Evolutionary conservation across 805 yeast genomes (phyloP).

Genomic region (Metschnikowia kunwiensis): DNA sequence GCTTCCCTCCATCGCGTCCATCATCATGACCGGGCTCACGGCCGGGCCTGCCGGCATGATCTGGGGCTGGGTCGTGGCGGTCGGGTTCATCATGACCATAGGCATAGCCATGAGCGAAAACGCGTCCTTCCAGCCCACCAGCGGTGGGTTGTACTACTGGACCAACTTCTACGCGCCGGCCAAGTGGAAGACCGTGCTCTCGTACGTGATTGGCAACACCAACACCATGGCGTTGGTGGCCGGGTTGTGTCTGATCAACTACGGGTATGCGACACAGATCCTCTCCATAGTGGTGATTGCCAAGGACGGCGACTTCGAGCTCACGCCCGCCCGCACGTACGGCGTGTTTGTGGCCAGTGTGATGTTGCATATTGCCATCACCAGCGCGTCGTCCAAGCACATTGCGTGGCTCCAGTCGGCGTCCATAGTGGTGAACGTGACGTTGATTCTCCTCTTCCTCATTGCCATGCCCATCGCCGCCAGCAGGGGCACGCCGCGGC

Average conservation of each 20-base stretch:
- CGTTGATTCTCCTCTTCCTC: constrained; percentile 49
- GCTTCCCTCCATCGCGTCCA: constrained; percentile 59
- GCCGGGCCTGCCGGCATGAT: constrained; percentile 63
- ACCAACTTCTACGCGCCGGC: constrained; percentile 61
- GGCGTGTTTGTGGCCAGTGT: constrained; percentile 65
- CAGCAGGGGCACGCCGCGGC: constrained; percentile 34
- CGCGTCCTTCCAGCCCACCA: constrained; percentile 67
- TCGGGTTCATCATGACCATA: constrained; percentile 50
- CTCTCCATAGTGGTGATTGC: constrained; percentile 54
- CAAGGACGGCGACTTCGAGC: constrained; percentile 51
- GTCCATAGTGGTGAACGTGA: constrained; percentile 53
- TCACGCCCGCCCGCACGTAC: constrained; percentile 51
- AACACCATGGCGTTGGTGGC: constrained; percentile 64
- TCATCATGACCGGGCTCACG: constrained; percentile 48
- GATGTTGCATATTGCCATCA: constrained; percentile 47
- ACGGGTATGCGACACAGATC: constrained; percentile 60
- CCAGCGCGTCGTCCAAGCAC: constrained; percentile 53
- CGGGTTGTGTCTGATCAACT: constrained; percentile 65
- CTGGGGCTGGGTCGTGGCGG: constrained; percentile 70
- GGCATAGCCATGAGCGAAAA: constrained; percentile 63
- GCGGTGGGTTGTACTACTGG: constrained; percentile 70
- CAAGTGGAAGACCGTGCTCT: constrained; percentile 18
- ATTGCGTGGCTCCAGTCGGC: constrained; percentile 57
- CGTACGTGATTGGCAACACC: constrained; percentile 55
- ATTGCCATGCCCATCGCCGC: constrained; percentile 66